Conservation (phyloP, 2,329 filamentous ascomycete genomes). For the Colletotrichum tanaceti region DNA sequence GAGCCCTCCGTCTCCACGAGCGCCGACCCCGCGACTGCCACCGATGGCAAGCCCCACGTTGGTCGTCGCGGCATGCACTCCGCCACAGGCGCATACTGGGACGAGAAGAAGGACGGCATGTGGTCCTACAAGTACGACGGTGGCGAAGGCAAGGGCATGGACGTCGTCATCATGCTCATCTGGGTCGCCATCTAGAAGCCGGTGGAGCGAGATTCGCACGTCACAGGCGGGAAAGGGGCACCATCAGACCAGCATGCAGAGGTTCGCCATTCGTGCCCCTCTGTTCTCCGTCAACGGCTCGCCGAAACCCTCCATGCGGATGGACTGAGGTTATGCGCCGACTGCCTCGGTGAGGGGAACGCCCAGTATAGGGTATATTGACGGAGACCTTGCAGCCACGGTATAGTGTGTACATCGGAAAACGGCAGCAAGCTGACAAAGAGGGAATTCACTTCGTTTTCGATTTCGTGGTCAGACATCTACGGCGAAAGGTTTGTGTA, state of each 20-base stretch:
- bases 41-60: conserved; percentile 75
- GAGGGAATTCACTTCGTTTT: not conserved
- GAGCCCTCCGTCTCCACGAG: conserved; percentile 68
- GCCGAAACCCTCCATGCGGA: not conserved
- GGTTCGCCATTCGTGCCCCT: not conserved
- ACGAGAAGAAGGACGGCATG: conserved; percentile 90
- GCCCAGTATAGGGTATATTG: conserved; percentile 6
- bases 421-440: not conserved
- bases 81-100: conserved; percentile 88
- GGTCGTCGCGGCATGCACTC: conserved; percentile 92
- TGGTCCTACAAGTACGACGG: conserved; percentile 89
- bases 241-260: not conserved
- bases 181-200: conserved; percentile 74
- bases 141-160: conserved; percentile 73
- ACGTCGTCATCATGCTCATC: conserved; percentile 78
- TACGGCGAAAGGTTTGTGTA: conserved; percentile 19
- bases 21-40: conserved; percentile 64
- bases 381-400: not conserved
- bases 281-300: not conserved
- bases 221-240: conserved; percentile 41
- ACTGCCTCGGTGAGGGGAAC: not conserved
- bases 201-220: not conserved
- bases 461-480: conserved; percentile 5
- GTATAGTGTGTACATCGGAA: not conserved
- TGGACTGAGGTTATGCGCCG: not conserved